phyloP scores from a whole-genome alignment of 2,329 filamentous ascomycete species.

The Diaporthe vexans region DNA sequence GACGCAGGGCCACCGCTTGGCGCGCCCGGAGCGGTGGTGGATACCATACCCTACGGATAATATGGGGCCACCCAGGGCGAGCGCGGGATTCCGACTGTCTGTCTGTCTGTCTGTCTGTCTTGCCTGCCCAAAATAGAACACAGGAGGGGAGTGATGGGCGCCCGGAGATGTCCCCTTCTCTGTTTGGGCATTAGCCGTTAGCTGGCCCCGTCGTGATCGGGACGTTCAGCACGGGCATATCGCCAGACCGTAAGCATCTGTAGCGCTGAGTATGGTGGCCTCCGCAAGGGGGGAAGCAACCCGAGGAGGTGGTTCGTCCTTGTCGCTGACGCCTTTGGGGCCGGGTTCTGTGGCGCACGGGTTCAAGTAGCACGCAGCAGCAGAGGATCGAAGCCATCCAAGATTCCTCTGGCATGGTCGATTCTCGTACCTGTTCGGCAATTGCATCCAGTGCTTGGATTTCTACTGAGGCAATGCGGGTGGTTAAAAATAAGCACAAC shows the following conservation, averaged over 20 bases:
- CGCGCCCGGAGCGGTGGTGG: slow-evolving; percentile 35
- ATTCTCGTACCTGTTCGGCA: slow-evolving; percentile 1
- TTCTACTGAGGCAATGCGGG: neutral
- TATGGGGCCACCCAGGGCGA: slow-evolving; percentile 12
- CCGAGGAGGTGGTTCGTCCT: slow-evolving; percentile 33
- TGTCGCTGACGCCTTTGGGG: slow-evolving; percentile 16
- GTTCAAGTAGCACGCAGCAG: neutral
- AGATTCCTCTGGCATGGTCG: slow-evolving; percentile 6
- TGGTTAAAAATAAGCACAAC: slow-evolving; percentile 15
- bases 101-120: neutral
- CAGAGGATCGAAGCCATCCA: slow-evolving; percentile 14
- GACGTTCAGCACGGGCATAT: neutral
- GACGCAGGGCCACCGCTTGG: slow-evolving; percentile 19
- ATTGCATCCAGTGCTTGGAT: neutral
- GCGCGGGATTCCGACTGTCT: neutral
- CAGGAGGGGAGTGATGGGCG: neutral
- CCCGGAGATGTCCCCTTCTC: neutral
- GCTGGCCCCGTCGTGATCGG: slow-evolving; percentile 3
- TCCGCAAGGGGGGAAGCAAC: neutral
- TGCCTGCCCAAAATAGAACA: slow-evolving; percentile 28
- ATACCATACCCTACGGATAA: slow-evolving; percentile 18
- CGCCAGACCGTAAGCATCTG: slow-evolving; percentile 1
- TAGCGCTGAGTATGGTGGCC: neutral
- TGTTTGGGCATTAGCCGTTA: neutral
- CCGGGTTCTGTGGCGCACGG: neutral